phyloP scores from a whole-genome alignment of 1,284 basidiomycete species.

The Tausonia pullulans region DNA sequence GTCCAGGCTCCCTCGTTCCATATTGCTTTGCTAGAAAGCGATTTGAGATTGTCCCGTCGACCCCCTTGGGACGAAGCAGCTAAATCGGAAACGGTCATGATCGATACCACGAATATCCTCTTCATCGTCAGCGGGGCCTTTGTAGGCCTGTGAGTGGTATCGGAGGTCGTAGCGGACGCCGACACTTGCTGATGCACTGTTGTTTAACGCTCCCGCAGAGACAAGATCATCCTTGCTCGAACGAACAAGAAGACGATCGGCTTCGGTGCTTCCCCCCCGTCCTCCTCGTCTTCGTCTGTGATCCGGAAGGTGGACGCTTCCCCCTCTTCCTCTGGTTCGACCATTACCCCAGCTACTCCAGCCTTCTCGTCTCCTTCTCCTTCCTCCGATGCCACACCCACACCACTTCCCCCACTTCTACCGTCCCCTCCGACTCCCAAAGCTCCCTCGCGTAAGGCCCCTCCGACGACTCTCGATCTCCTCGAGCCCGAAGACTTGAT shows the following conservation, averaged over 20 bases:
- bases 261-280: slow-evolving; percentile 58
- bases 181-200: not conserved
- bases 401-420: not conserved
- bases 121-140: slow-evolving; percentile 90
- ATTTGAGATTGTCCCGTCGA: not conserved
- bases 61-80: not conserved
- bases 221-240: slow-evolving; percentile 64
- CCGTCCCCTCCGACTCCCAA: slow-evolving; percentile 3
- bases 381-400: not conserved
- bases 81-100: slow-evolving; percentile 31
- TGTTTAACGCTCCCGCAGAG: slow-evolving; percentile 26
- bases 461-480: not conserved
- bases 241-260: slow-evolving; percentile 84
- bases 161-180: not conserved
- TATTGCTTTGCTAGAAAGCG: not conserved
- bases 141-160: slow-evolving; percentile 50
- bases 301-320: too few relatives aligned
- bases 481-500: slow-evolving; percentile 52
- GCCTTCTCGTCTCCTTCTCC: too few relatives aligned
- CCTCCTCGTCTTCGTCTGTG: too few relatives aligned
- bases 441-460: not conserved
- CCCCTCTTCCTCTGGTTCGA: too few relatives aligned
- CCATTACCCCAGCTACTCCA: too few relatives aligned
- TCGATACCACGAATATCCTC: slow-evolving; percentile 59
- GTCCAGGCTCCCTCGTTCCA: not conserved